Evolutionary conservation across 257 asterid genomes (phyloP).

Genomic region (Linderniella brevidens): DNA sequence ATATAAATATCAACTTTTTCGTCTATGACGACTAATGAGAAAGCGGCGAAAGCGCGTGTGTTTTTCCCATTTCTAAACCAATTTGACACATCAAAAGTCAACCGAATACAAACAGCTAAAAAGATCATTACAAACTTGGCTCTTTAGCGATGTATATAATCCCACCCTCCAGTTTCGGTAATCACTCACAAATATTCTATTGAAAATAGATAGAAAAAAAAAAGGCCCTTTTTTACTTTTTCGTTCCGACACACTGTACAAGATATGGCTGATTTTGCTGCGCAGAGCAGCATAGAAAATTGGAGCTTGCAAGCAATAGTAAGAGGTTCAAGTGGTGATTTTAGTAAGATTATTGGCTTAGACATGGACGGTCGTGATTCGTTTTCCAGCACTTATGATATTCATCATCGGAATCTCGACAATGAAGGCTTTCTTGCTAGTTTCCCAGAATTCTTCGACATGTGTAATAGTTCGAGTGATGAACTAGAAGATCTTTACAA

Average conservation of each 20-base stretch:
- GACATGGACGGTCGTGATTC: constrained; percentile 4
- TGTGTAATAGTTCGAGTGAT: constrained; percentile 14
- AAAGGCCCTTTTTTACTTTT: background rate
- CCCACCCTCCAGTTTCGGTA: constrained; percentile 6
- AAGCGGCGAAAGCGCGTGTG: too few relatives aligned
- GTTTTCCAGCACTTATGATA: background rate
- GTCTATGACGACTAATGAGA: too few relatives aligned
- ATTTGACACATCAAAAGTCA: constrained; percentile 38
- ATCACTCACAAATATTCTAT: constrained; percentile 5
- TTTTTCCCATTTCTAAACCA: constrained; percentile 2
- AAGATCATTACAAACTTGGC: background rate
- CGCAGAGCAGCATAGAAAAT: constrained; percentile 18
- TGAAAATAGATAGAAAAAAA: background rate
- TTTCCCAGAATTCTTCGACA: constrained; percentile 26
- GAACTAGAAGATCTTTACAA: constrained; percentile 59
- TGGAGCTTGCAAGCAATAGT: constrained; percentile 56
- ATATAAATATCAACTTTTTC: too few relatives aligned
- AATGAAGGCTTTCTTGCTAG: constrained; percentile 6
- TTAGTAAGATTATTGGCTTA: constrained; percentile 10
- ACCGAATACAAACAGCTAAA: constrained; percentile 12
- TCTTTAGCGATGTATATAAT: constrained; percentile 12
- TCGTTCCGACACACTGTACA: background rate
- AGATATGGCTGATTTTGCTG: background rate
- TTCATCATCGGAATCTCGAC: constrained; percentile 11
- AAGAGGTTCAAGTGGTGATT: constrained; percentile 28